Evolutionary conservation across 1,284 basidiomycete genomes (phyloP).

Genomic region (Spongiforma sp.): DNA sequence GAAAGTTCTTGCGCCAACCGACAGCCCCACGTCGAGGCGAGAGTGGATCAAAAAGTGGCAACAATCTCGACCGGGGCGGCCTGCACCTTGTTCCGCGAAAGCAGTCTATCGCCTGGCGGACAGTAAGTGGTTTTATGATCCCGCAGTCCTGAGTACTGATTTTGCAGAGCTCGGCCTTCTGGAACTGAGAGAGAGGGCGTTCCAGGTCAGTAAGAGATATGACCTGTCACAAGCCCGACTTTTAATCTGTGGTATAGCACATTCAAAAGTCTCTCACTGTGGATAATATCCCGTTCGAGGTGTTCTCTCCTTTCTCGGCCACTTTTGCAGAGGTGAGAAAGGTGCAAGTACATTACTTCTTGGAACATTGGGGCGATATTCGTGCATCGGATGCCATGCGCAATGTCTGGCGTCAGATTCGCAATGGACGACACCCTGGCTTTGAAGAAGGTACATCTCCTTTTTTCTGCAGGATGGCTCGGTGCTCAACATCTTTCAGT

Average conservation of each 20-base stretch:
- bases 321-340: constrained; percentile 86
- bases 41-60: constrained; percentile 75
- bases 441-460: constrained; percentile 72
- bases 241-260: constrained; percentile 50
- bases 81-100: constrained; percentile 86
- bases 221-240: not conserved
- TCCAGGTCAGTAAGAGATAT: constrained; percentile 51
- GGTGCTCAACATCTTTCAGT: constrained; percentile 44
- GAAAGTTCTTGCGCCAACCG: constrained; percentile 23
- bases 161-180: constrained; percentile 66
- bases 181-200: constrained; percentile 73
- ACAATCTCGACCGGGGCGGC: constrained; percentile 59
- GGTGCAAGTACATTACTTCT: constrained; percentile 80
- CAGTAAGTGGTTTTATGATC: constrained; percentile 53
- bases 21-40: constrained; percentile 49
- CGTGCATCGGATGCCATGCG: constrained; percentile 82
- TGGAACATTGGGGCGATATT: constrained; percentile 83
- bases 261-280: constrained; percentile 78
- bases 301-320: constrained; percentile 85
- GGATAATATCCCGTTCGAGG: constrained; percentile 85
- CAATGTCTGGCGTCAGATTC: constrained; percentile 83
- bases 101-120: constrained; percentile 89
- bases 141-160: constrained; percentile 2
- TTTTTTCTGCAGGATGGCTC: not conserved
- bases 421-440: constrained; percentile 80